Conservation (phyloP, 768 basidiomycete species). For the Podaxis rugospora region DNA sequence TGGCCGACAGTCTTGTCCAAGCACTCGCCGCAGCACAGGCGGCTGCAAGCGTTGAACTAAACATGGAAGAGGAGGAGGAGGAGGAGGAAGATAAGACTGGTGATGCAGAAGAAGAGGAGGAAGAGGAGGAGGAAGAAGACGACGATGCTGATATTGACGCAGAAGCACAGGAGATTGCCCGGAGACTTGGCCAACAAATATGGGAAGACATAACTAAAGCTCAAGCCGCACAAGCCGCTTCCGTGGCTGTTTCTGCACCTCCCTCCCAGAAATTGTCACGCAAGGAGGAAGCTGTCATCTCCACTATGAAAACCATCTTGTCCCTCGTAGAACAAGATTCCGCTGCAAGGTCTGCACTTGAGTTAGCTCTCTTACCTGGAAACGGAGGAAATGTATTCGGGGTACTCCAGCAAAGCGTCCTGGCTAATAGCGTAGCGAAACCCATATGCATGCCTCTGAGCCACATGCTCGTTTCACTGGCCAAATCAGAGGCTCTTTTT, state of each 20-base stretch:
- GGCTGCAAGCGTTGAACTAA: neutral
- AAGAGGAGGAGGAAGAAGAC: constrained; percentile 37
- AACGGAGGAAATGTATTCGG: constrained; percentile 48
- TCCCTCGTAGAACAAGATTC: constrained; percentile 52
- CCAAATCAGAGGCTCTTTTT: constrained; percentile 63
- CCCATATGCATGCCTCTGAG: constrained; percentile 53
- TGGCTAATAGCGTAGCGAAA: constrained; percentile 44
- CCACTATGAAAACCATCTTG: constrained; percentile 63
- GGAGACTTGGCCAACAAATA: constrained; percentile 69
- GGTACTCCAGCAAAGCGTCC: constrained; percentile 46
- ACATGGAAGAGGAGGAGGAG: constrained; percentile 22
- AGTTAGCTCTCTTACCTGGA: constrained; percentile 45
- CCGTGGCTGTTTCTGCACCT: constrained; percentile 10
- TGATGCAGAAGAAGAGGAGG: constrained; percentile 30
- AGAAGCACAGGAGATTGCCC: constrained; percentile 71
- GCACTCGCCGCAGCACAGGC: constrained; percentile 8
- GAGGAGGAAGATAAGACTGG: constrained; percentile 23
- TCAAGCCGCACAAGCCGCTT: constrained; percentile 35
- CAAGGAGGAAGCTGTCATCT: constrained; percentile 55
- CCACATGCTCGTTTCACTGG: constrained; percentile 58
- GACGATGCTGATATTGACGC: constrained; percentile 61
- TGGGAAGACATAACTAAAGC: constrained; percentile 74
- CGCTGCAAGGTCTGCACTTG: constrained; percentile 50
- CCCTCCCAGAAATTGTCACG: constrained; percentile 21
- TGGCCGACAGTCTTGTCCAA: constrained; percentile 9